Conservation (phyloP, 1,284 basidiomycete species). For the Heterobasidion annosum region DNA sequence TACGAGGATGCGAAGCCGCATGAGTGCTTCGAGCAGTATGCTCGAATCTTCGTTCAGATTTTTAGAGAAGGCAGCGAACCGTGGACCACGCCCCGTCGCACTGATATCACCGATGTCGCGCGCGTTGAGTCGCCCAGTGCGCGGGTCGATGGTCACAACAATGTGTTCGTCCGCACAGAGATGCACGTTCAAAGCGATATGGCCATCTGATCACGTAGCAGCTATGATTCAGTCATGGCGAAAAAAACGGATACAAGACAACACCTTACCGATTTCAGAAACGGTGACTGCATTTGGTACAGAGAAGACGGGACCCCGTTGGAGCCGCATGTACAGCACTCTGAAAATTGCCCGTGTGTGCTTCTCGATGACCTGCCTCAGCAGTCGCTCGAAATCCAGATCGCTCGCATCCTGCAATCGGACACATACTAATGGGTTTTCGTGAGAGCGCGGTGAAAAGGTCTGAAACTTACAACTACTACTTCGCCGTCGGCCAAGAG, state of each 20-base stretch:
- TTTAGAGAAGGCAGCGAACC: slow-evolving; percentile 45
- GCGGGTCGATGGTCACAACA: slow-evolving; percentile 59
- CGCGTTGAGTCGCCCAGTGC: slow-evolving; percentile 63
- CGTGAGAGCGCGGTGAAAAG: not conserved
- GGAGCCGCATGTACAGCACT: slow-evolving; percentile 43
- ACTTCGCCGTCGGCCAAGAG: slow-evolving; percentile 30
- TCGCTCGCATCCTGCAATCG: slow-evolving; percentile 46
- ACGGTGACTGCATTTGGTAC: slow-evolving; percentile 46
- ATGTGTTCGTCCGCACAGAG: slow-evolving; percentile 68
- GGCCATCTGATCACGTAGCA: slow-evolving; percentile 26
- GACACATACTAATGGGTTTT: not conserved
- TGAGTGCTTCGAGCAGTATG: slow-evolving; percentile 40
- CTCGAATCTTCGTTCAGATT: slow-evolving; percentile 57
- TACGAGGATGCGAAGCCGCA: slow-evolving; percentile 48
- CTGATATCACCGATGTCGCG: slow-evolving; percentile 71
- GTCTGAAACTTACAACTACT: slow-evolving; percentile 30
- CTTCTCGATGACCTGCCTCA: slow-evolving; percentile 47
- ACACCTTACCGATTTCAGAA: slow-evolving; percentile 36
- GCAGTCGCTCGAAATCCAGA: slow-evolving; percentile 61
- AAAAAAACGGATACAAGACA: not conserved
- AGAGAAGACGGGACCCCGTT: slow-evolving; percentile 50
- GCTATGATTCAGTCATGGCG: not conserved
- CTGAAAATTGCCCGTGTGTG: slow-evolving; percentile 55
- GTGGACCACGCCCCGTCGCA: slow-evolving; percentile 55
- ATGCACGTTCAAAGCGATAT: slow-evolving; percentile 51